Evolutionary conservation across 2,329 filamentous ascomycete genomes (phyloP).

Genomic region (Cercospora sp.): DNA sequence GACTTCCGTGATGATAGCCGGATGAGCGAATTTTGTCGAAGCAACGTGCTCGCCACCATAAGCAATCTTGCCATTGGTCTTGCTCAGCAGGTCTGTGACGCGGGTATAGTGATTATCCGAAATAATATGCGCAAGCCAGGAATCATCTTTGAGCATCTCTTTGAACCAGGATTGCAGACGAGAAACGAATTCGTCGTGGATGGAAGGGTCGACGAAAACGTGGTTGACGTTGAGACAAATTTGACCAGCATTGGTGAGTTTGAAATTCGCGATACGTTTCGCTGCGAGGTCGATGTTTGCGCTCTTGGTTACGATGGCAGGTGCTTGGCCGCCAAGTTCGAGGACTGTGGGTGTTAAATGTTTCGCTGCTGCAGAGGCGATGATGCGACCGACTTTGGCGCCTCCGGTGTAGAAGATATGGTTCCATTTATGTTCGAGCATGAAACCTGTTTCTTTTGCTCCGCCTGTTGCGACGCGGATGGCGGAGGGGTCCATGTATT

Average conservation of each 20-base stretch:
- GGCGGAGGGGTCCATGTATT: conserved; percentile 71
- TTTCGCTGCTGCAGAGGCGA: conserved; percentile 68
- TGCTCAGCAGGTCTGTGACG: conserved; percentile 82
- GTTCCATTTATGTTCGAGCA: conserved; percentile 86
- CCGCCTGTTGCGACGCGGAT: conserved; percentile 77
- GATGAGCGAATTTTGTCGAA: conserved; percentile 76
- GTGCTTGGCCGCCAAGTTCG: conserved; percentile 80
- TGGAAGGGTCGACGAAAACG: conserved; percentile 72
- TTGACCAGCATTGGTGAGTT: conserved; percentile 80
- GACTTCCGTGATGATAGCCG: conserved; percentile 77
- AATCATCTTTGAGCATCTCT: conserved; percentile 73
- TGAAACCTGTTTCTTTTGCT: conserved; percentile 71
- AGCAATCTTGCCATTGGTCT: conserved; percentile 76
- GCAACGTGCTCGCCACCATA: conserved; percentile 81
- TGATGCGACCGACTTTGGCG: conserved; percentile 68
- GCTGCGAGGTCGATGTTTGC: conserved; percentile 77
- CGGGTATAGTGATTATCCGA: conserved; percentile 75
- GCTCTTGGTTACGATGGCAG: conserved; percentile 76
- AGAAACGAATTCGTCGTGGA: conserved; percentile 70
- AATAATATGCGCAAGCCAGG: conserved; percentile 75
- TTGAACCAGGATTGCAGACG: conserved; percentile 67
- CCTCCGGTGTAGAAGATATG: conserved; percentile 85
- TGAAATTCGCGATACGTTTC: conserved; percentile 79
- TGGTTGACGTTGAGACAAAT: conserved; percentile 91
- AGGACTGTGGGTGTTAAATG: conserved; percentile 76